Percentiles rank a stretch among this genome's conserved stretches.
Evolutionary conservation across 768 basidiomycete species (phyloP).

Genomic region (Collybiopsis confluens): DNA sequence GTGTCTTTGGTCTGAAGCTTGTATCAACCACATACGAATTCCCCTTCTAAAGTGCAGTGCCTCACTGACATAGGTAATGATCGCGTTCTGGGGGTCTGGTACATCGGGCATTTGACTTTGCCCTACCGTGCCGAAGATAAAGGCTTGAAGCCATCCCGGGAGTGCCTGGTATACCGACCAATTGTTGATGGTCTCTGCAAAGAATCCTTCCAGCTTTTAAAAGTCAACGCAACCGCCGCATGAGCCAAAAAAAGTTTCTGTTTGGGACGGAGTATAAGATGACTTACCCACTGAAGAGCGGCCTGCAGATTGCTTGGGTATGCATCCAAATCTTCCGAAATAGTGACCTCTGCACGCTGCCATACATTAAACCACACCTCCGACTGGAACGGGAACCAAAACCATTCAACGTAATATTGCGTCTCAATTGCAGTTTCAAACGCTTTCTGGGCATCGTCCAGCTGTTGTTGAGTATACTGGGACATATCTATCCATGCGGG

Average conservation of each 20-base stretch:
- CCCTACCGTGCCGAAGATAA: background rate
- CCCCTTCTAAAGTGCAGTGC: conserved; percentile 4
- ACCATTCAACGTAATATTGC: conserved; percentile 25
- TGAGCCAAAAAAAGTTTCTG: background rate
- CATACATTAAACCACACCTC: conserved; percentile 23
- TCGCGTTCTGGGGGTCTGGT: background rate
- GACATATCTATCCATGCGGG: conserved; percentile 17
- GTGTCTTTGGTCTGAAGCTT: background rate
- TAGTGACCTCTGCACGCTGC: conserved; percentile 7
- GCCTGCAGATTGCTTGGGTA: conserved; percentile 9
- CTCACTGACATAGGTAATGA: conserved; percentile 1
- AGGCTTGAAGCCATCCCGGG: background rate
- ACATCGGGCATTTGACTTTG: background rate
- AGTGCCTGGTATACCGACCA: background rate
- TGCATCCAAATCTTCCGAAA: background rate
- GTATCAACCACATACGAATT: background rate
- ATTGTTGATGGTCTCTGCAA: background rate
- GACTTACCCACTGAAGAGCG: conserved; percentile 5
- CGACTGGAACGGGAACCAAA: conserved; percentile 25
- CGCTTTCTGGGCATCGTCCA: conserved; percentile 16
- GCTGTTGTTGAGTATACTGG: conserved; percentile 12
- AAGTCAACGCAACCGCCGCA: too few species aligned
- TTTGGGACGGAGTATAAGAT: too few species aligned
- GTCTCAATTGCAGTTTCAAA: conserved; percentile 18
- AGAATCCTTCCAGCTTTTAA: background rate